Base-by-base conservation (phyloP, 352 stramenopile genomes). In the Globisporangium nagaii region DNA sequence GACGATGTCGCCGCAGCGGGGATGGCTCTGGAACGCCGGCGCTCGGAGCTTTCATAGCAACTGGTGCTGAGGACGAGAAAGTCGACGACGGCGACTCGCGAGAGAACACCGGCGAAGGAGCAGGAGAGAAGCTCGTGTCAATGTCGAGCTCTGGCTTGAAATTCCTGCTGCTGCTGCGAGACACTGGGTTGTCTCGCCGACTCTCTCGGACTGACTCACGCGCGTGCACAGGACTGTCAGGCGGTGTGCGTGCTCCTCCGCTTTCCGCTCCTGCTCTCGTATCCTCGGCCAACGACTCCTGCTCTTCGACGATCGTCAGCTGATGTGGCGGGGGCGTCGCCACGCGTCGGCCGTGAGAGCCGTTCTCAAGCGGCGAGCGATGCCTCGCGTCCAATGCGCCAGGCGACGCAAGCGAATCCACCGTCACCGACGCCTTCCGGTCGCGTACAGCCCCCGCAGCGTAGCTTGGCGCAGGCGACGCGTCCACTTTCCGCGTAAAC, bases 401-500 rank as follows among this genome's bases (percentile, higher is more conserved):
- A 30, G 59, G 59, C n/a, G 55, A 63, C 3, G 54, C 28, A 22
- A 63, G 22, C 28, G 37, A n/a, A 19, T 79, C 71, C 19, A 70
- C 58, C 10, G 58, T 69, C 20, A 80, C 53, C 1, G 71, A 79
- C 27, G 70, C 55, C 6, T 69, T 75, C 19, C 63, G 48, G 17
- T 64, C 65, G 43, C 59, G 46, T 12, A 43, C 11, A 22, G 39
- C 27, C 11, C 37, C 37, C 12, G 10, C n/a, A 34, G 15, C 24
- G 15, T 20, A 4, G 28, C 15, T 17, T 25, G 39, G 46, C 9
- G 37, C 37, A 0, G 39, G 25, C 5, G 51, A 58, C 39, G 22
- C 36, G 12, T 46, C 55, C n/a, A 56, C 24, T 17, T 68, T 67
- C 11, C 79, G 72, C 47, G 56, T 53, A 31, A 95, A 93, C 22